Conservation (phyloP, 139 green algal genomes). For the Astrephomene gubernaculifera region DNA sequence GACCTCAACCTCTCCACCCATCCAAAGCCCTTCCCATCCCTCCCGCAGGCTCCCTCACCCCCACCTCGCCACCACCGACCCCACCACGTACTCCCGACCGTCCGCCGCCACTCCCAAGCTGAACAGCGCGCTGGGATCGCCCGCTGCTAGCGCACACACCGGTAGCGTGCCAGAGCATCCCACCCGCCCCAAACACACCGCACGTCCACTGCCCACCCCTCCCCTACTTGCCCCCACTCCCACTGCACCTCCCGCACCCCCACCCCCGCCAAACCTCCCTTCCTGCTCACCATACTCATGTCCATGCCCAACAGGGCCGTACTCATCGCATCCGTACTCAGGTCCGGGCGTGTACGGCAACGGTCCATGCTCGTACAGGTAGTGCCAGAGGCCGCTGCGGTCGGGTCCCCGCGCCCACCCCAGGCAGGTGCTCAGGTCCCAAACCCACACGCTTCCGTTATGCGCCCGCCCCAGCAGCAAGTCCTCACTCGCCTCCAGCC, state of each 20-base stretch:
- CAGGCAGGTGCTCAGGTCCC: conserved; percentile 53
- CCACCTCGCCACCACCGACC: background rate
- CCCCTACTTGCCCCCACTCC: too few species aligned
- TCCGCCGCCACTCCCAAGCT: background rate
- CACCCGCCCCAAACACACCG: conserved; percentile 4
- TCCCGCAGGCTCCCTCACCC: too few species aligned
- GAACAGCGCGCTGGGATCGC: background rate
- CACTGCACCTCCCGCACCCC: too few species aligned
- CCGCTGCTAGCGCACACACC: background rate
- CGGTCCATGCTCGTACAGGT: background rate
- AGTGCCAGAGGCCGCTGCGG: conserved; percentile 25
- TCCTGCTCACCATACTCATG: background rate
- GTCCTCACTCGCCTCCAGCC: conserved; percentile 42
- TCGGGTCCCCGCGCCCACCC: conserved; percentile 51
- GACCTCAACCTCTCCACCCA: too few species aligned
- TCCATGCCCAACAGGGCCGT: background rate
- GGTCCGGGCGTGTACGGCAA: too few species aligned
- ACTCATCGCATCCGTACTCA: background rate
- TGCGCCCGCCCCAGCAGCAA: conserved; percentile 48
- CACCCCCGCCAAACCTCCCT: background rate
- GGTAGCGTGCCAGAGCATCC: background rate
- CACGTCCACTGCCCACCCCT: background rate
- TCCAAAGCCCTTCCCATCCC: too few species aligned
- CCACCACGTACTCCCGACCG: background rate
- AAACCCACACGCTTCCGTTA: conserved; percentile 58